phyloP scores from a whole-genome alignment of 768 basidiomycete species.

The Jaapia argillacea region DNA sequence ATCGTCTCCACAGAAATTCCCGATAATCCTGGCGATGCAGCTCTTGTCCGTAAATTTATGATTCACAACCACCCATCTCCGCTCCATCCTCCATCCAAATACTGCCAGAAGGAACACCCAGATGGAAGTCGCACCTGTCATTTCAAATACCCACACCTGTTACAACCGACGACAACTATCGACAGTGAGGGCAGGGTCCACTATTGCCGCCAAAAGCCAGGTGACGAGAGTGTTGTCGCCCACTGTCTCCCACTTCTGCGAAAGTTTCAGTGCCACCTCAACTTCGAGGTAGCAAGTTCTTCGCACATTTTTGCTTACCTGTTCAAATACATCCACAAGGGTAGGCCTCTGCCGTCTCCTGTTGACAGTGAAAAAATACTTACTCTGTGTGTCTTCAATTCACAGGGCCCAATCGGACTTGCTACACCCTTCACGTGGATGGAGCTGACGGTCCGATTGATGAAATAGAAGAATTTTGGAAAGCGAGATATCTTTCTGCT shows the following conservation, averaged over 20 bases:
- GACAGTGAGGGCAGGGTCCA: conserved; percentile 18
- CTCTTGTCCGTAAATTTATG: conserved; percentile 22
- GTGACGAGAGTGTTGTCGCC: conserved; percentile 21
- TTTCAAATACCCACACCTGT: conserved; percentile 12
- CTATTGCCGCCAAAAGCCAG: conserved; percentile 14
- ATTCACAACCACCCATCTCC: conserved; percentile 20
- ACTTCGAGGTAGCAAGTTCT: conserved; percentile 21
- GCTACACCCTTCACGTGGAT: conserved; percentile 3
- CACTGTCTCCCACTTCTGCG: conserved; percentile 16
- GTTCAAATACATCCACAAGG: conserved; percentile 31
- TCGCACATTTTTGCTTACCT: conserved; percentile 27
- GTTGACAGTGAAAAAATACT: not conserved
- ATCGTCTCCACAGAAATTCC: conserved; percentile 27
- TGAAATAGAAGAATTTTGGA: conserved; percentile 26
- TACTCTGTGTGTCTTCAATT: not conserved
- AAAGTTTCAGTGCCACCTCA: conserved; percentile 25
- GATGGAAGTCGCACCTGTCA: conserved; percentile 14
- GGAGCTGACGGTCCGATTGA: conserved; percentile 9
- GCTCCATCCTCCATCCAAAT: conserved; percentile 10
- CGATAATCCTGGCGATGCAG: conserved; percentile 12
- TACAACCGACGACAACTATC: conserved; percentile 15
- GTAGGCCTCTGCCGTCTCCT: conserved; percentile 6
- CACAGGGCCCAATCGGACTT: conserved; percentile 10
- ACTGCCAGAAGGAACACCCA: conserved; percentile 21
- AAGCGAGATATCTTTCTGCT: conserved; percentile 23